Conservation (phyloP, 2,329 filamentous ascomycete species). For the Aspergillus novoparasiticus region DNA sequence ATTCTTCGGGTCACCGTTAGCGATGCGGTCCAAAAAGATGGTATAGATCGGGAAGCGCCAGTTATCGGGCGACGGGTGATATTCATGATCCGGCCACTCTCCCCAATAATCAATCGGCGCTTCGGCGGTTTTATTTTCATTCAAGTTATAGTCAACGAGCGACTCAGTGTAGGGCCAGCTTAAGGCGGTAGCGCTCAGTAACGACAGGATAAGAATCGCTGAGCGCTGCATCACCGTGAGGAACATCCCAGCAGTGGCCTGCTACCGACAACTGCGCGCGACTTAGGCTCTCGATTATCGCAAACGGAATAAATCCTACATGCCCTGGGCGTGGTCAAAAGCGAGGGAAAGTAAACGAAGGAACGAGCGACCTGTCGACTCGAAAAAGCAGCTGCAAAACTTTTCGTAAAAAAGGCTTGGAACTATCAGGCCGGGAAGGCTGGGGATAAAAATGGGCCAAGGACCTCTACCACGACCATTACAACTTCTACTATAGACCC, state of each 20-base stretch:
- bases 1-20: constrained; percentile 66
- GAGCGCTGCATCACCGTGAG: constrained; percentile 4
- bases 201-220: constrained; percentile 7
- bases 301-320: constrained; percentile 2
- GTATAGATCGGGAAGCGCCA: constrained; percentile 70
- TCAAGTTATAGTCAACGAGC: constrained; percentile 61
- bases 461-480: not conserved
- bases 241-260: constrained; percentile 9
- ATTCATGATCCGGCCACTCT: constrained; percentile 56
- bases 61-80: constrained; percentile 58
- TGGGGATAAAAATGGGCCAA: constrained; percentile 2
- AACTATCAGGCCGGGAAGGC: not conserved
- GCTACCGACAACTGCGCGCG: constrained; percentile 8
- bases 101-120: constrained; percentile 60
- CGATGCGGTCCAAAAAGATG: constrained; percentile 64
- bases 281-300: not conserved
- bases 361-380: constrained; percentile 5
- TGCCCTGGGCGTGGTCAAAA: constrained; percentile 1
- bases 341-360: not conserved
- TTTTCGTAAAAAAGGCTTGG: not conserved
- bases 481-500: not conserved
- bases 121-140: constrained; percentile 58
- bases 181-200: constrained; percentile 4
- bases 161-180: constrained; percentile 53
- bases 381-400: not conserved